phyloP scores from a whole-genome alignment of 768 basidiomycete species.

The Mycena latifolia region DNA sequence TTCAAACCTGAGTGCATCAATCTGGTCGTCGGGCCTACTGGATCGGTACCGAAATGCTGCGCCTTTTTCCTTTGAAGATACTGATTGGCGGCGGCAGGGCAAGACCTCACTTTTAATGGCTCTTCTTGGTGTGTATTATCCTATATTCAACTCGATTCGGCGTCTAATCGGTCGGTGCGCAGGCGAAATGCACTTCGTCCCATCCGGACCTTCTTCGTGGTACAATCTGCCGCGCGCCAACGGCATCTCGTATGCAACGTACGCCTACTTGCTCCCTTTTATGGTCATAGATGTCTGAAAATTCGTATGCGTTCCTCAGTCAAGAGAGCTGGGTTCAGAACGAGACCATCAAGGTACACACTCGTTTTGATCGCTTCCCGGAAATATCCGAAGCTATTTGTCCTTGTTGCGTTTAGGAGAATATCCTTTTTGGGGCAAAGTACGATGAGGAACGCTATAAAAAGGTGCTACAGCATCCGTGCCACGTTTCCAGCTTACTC shows the following conservation, averaged over 20 bases:
- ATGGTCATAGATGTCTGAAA: too few species aligned
- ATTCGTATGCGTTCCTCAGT: too few species aligned
- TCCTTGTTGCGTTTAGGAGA: constrained; percentile 59
- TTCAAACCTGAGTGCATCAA: constrained; percentile 70
- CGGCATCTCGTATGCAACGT: constrained; percentile 82
- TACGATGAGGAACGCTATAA: constrained; percentile 86
- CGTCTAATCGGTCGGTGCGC: neutral
- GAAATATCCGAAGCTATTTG: neutral
- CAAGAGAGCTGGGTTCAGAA: constrained; percentile 92
- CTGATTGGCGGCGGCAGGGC: constrained; percentile 44
- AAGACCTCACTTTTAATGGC: constrained; percentile 79
- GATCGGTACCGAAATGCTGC: constrained; percentile 42
- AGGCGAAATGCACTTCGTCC: constrained; percentile 79
- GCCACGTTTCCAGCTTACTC: neutral
- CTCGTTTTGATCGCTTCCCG: neutral
- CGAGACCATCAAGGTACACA: constrained; percentile 34
- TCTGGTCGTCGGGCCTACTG: constrained; percentile 72
- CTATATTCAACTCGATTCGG: too few species aligned
- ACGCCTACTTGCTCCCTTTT: too few species aligned
- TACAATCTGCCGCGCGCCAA: constrained; percentile 76
- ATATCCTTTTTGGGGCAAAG: constrained; percentile 84
- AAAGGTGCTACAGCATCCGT: constrained; percentile 46
- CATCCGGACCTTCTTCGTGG: constrained; percentile 66
- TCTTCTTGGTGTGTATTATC: constrained; percentile 53
- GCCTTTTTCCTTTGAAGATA: neutral